A percentile compares a stretch with the other conserved stretches of the same genome.
Evolutionary conservation across 1,284 basidiomycete genomes (phyloP).

Genomic region (Takashimella tepidaria): DNA sequence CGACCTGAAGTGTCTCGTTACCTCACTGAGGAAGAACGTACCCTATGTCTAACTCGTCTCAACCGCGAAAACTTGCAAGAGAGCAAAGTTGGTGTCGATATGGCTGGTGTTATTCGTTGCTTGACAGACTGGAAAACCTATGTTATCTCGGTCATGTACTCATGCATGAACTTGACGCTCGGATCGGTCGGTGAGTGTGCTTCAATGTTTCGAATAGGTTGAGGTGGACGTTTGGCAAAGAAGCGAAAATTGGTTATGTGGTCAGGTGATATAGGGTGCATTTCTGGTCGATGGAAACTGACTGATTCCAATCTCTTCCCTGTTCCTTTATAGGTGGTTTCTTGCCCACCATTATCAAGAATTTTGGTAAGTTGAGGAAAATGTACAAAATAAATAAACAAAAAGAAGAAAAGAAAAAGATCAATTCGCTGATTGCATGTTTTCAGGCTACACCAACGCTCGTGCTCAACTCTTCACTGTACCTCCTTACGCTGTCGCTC

Average conservation of each 20-base stretch:
- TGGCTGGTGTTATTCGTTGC: slow-evolving; percentile 53
- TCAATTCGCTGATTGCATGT: slow-evolving; percentile 21
- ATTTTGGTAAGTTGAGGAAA: slow-evolving; percentile 3
- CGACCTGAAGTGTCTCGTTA: slow-evolving; percentile 69
- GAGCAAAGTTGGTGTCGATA: slow-evolving; percentile 42
- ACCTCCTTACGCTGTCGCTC: slow-evolving; percentile 71
- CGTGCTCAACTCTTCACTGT: slow-evolving; percentile 62
- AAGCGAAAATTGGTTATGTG: too few relatives aligned
- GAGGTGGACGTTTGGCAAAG: too few relatives aligned
- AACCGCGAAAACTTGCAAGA: slow-evolving; percentile 66
- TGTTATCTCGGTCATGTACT: slow-evolving; percentile 62
- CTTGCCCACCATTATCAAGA: neutral
- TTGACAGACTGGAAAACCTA: slow-evolving; percentile 59
- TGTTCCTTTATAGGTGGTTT: neutral
- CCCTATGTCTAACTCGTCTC: slow-evolving; percentile 66
- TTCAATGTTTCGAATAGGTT: too few relatives aligned
- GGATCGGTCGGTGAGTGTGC: slow-evolving; percentile 75
- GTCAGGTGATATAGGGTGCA: too few relatives aligned
- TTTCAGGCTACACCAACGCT: slow-evolving; percentile 51
- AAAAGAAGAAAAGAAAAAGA: too few relatives aligned
- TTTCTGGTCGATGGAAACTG: too few relatives aligned
- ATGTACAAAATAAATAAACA: too few relatives aligned
- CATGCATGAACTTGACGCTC: slow-evolving; percentile 66
- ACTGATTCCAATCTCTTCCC: too few relatives aligned
- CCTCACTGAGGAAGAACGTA: slow-evolving; percentile 65